These are phyloP conservation scores for Capsella rubella DNA, from an alignment of 441 rosid species.

Conservation along the genomic window DNA sequence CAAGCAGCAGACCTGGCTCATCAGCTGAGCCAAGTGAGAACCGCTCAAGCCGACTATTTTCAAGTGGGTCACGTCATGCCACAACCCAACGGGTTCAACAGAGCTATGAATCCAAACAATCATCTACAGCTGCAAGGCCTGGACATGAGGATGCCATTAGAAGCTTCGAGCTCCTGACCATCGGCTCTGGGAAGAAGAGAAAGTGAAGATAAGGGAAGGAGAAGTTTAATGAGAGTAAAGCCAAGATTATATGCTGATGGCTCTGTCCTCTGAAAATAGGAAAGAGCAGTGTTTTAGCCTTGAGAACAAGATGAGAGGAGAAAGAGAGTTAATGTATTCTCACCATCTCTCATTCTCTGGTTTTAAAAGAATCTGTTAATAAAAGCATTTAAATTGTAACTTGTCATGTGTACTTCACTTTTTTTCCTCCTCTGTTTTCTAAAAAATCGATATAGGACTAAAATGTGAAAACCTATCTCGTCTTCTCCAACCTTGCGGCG, in stretches of 20 bases:
- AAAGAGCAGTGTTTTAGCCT: conserved; percentile 58
- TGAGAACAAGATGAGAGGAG: conserved; percentile 50
- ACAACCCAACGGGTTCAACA: conserved; percentile 58
- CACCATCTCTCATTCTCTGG: conserved; percentile 13
- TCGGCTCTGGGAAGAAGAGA: conserved; percentile 47
- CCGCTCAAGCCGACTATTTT: conserved; percentile 57
- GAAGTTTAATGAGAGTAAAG: conserved; percentile 56
- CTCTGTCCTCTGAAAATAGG: conserved; percentile 39
- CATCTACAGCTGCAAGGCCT: conserved; percentile 54
- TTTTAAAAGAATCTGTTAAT: conserved; percentile 30
- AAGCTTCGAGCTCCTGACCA: conserved; percentile 75
- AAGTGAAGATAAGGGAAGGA: conserved; percentile 36
- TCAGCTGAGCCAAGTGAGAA: conserved; percentile 65
- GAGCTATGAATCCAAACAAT: conserved; percentile 58
- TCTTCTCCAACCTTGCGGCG: background rate
- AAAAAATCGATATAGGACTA: conserved; percentile 5
- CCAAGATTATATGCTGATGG: conserved; percentile 63
- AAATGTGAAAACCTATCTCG: conserved; percentile 5
- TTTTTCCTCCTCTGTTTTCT: conserved; percentile 5
- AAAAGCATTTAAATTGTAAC: conserved; percentile 34
- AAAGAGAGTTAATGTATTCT: conserved; percentile 27
- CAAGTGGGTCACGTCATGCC: conserved; percentile 55
- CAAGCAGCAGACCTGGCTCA: conserved; percentile 59
- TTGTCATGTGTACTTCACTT: conserved; percentile 7
- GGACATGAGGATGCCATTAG: conserved; percentile 59